A percentile compares a stretch with the other conserved stretches of the same genome.
phyloP scores from a whole-genome alignment of 176 grass and related monocot genomes.

The Oryza glaberrima region DNA sequence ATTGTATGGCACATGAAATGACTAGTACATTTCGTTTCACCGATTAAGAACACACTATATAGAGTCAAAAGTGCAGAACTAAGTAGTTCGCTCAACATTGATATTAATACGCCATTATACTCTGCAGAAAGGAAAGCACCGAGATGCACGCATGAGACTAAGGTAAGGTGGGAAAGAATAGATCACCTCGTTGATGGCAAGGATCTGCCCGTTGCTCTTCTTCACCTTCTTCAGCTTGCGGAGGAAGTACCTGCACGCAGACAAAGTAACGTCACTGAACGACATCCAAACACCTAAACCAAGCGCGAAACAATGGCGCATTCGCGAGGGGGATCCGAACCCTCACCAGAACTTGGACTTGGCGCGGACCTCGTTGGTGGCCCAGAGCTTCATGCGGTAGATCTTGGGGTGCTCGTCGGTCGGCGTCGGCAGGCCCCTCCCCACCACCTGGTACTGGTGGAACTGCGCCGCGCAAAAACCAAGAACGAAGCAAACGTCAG shows the following conservation, averaged over 20 bases:
- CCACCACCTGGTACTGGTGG: slow-evolving; percentile 82
- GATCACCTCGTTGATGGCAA: slow-evolving; percentile 64
- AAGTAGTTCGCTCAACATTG: background rate
- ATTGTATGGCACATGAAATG: background rate
- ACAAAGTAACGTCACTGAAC: background rate
- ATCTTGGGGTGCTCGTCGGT: slow-evolving; percentile 77
- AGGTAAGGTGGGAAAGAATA: background rate
- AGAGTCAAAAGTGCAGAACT: background rate
- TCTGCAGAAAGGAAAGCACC: background rate
- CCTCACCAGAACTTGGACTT: slow-evolving; percentile 74
- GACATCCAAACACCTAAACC: background rate
- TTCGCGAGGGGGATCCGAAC: background rate
- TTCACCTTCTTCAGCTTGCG: slow-evolving; percentile 83
- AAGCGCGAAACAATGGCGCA: background rate
- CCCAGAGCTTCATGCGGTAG: slow-evolving; percentile 86
- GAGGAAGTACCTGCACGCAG: slow-evolving; percentile 65
- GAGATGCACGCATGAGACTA: background rate
- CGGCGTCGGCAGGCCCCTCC: slow-evolving; percentile 60
- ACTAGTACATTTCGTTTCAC: background rate
- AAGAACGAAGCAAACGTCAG: background rate
- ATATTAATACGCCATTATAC: background rate
- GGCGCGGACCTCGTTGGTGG: slow-evolving; percentile 78
- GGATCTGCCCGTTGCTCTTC: slow-evolving; percentile 71
- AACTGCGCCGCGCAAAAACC: slow-evolving; percentile 49
- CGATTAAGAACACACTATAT: background rate